Conservation (phyloP, 2,329 filamentous ascomycete genomes). For the Hypoxylon sp. region DNA sequence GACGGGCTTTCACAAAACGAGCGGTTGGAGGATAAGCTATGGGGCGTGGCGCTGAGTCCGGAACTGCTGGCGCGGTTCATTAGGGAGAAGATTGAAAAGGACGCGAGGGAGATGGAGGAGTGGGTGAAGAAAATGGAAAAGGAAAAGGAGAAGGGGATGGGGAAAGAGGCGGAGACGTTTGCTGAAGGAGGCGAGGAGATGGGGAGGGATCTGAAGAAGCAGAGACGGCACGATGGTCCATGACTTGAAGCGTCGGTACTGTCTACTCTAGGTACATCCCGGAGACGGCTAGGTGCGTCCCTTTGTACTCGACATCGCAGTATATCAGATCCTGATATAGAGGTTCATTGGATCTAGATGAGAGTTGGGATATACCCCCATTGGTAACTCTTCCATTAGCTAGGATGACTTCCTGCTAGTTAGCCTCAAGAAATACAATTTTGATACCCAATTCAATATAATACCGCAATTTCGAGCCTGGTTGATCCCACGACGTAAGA, state of each 20-base stretch:
- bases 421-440: neutral
- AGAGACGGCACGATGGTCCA: neutral
- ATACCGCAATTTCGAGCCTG: neutral
- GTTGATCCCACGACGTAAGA: neutral
- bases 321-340: neutral
- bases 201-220: neutral
- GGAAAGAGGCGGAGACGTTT: neutral
- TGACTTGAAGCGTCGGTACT: neutral
- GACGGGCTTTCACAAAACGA: neutral
- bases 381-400: neutral
- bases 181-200: neutral
- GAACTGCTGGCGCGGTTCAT: conserved; percentile 26
- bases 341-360: neutral
- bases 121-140: neutral
- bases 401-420: neutral
- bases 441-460: neutral
- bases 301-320: neutral
- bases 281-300: neutral
- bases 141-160: neutral
- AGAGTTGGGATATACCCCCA: neutral
- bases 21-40: conserved; percentile 24
- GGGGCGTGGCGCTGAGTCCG: conserved; percentile 34
- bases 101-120: neutral
- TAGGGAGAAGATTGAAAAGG: neutral
- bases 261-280: neutral